Conservation (phyloP, 192 early-diverging fungal genomes). For the Gigaspora rosea region DNA sequence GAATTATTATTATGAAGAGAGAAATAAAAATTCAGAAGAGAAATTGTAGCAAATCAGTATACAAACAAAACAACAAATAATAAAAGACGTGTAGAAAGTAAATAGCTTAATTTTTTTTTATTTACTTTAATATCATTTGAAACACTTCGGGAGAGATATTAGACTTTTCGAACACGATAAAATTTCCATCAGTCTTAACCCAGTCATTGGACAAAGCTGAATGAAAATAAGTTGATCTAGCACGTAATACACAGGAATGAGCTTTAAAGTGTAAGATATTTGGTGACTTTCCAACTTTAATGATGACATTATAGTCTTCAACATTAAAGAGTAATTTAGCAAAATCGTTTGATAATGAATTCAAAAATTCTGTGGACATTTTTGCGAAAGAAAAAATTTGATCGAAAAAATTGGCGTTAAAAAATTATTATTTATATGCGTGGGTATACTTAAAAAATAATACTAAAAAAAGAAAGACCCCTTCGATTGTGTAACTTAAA, state of each 20-base stretch:
- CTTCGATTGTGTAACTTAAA: too few relatives aligned
- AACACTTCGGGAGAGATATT: constrained; percentile 8
- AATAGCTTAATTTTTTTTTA: not conserved
- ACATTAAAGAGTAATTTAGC: constrained; percentile 1
- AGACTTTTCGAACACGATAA: not conserved
- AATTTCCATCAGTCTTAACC: not conserved
- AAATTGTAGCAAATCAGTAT: too few relatives aligned
- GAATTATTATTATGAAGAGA: too few relatives aligned
- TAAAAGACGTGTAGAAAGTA: not conserved
- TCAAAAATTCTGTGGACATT: not conserved
- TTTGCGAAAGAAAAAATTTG: not conserved
- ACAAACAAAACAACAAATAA: too few relatives aligned
- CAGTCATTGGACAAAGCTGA: constrained; percentile 4
- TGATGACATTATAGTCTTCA: constrained; percentile 15
- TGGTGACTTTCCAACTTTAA: constrained; percentile 8
- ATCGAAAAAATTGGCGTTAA: too few relatives aligned
- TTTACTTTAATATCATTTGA: constrained; percentile 8
- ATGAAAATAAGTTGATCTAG: constrained; percentile 16
- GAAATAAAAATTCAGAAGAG: not conserved
- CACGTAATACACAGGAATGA: constrained; percentile 1
- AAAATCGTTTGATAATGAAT: not conserved
- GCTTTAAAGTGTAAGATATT: constrained; percentile 4
- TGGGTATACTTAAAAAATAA: too few relatives aligned
- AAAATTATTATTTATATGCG: too few relatives aligned
- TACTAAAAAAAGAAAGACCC: too few relatives aligned